Percentiles rank a stretch among this genome's conserved stretches.
phyloP scores from a whole-genome alignment of 2,329 filamentous ascomycete genomes.

The Xylariales sp. region DNA sequence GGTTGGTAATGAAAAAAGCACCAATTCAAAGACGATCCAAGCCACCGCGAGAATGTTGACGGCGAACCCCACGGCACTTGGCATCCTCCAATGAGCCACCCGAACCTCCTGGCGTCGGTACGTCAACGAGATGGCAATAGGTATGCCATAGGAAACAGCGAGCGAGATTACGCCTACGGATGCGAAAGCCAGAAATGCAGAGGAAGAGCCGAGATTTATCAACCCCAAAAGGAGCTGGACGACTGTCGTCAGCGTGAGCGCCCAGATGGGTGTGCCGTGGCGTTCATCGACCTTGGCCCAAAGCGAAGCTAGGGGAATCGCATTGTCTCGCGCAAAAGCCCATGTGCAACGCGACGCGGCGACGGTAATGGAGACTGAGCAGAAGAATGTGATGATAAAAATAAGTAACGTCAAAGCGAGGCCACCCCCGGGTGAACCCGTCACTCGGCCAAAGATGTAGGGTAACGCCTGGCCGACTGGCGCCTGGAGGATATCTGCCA shows the following conservation, averaged over 20 bases:
- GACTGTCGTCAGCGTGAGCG: constrained; percentile 65
- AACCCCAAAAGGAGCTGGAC: constrained; percentile 66
- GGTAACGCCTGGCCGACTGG: constrained; percentile 66
- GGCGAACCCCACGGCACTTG: constrained; percentile 54
- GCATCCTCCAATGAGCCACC: constrained; percentile 61
- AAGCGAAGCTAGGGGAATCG: constrained; percentile 62
- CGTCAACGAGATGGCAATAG: constrained; percentile 63
- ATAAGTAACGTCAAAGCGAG: constrained; percentile 64
- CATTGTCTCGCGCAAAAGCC: constrained; percentile 71
- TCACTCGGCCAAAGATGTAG: constrained; percentile 62
- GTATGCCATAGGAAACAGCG: constrained; percentile 66
- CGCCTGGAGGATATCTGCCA: constrained; percentile 58
- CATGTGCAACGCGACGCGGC: constrained; percentile 74
- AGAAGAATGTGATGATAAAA: constrained; percentile 67
- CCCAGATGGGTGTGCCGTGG: constrained; percentile 66
- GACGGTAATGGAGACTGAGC: constrained; percentile 74
- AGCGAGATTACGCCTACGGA: constrained; percentile 67
- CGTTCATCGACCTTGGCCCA: constrained; percentile 64
- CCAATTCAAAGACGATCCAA: constrained; percentile 64
- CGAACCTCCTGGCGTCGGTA: constrained; percentile 60
- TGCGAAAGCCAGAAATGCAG: constrained; percentile 68
- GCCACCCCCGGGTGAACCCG: constrained; percentile 63
- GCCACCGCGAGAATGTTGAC: constrained; percentile 60
- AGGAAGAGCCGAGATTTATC: constrained; percentile 68
- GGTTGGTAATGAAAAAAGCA: constrained; percentile 61